A percentile compares a stretch with the other conserved stretches of the same genome.
Evolutionary conservation across 2,329 filamentous ascomycete species (phyloP).

Genomic region (Hansfordia pulvinata): DNA sequence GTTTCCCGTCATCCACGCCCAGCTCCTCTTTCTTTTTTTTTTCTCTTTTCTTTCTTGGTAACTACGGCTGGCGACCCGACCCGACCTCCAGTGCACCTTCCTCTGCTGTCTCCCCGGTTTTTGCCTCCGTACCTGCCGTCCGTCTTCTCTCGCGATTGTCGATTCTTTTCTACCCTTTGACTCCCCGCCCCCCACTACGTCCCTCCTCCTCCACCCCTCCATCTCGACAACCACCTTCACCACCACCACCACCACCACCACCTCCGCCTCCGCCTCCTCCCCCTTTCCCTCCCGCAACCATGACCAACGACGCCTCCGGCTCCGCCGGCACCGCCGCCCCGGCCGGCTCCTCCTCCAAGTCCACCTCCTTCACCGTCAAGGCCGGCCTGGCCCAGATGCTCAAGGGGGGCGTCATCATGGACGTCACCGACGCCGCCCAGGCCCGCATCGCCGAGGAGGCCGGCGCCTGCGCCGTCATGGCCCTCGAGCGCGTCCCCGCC

Average conservation of each 20-base stretch:
- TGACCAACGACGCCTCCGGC: slow-evolving; percentile 8
- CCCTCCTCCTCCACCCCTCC: background rate
- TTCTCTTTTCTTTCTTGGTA: too few species aligned
- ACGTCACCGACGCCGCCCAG: slow-evolving; percentile 87
- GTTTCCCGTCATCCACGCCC: too few species aligned
- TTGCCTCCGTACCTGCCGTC: too few species aligned
- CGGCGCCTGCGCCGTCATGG: slow-evolving; percentile 94
- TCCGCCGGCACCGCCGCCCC: slow-evolving; percentile 7
- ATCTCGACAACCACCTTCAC: background rate
- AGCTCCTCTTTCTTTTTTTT: too few species aligned
- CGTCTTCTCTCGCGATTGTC: background rate
- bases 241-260: background rate
- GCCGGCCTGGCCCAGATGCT: slow-evolving; percentile 93
- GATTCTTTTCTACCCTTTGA: background rate
- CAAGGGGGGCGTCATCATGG: slow-evolving; percentile 99
- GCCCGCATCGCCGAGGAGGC: slow-evolving; percentile 96
- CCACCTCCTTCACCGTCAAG: slow-evolving; percentile 70
- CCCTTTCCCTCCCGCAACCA: slow-evolving; percentile 2
- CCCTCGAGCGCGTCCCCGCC: slow-evolving; percentile 89
- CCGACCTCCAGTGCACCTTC: too few species aligned
- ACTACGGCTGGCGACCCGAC: too few species aligned
- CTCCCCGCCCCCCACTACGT: too few species aligned
- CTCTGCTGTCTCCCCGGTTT: too few species aligned
- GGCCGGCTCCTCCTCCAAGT: slow-evolving; percentile 22
- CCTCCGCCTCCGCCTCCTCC: background rate